phyloP scores from a whole-genome alignment of 148 eudicot species.

The Oxyria digyna region DNA sequence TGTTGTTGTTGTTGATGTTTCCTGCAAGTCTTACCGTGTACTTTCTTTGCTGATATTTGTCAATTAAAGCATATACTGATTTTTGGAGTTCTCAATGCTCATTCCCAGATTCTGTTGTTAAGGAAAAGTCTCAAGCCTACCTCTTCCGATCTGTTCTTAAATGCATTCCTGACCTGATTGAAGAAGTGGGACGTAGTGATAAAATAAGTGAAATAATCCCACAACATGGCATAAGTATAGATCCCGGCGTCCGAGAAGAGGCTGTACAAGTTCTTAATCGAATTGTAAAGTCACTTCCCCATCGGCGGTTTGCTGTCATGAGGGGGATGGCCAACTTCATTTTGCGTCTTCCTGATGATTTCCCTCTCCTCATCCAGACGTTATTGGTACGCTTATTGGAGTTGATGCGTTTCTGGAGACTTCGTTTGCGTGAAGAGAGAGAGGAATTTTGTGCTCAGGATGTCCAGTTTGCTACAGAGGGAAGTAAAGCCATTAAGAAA shows the following conservation, averaged over 20 bases:
- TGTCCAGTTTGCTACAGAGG: conserved; percentile 37
- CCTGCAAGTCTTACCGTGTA: neutral
- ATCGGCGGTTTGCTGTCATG: conserved; percentile 98
- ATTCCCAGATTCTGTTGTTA: conserved; percentile 71
- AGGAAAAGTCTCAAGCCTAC: conserved; percentile 93
- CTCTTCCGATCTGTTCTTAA: conserved; percentile 92
- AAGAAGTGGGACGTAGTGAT: conserved; percentile 97
- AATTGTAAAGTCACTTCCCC: conserved; percentile 85
- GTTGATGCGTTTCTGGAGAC: conserved; percentile 92
- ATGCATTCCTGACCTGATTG: conserved; percentile 95
- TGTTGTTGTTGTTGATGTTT: neutral
- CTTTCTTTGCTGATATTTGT: neutral
- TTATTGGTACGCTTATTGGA: conserved; percentile 87
- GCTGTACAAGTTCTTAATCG: conserved; percentile 96
- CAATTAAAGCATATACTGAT: neutral
- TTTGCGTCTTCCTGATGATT: conserved; percentile 89
- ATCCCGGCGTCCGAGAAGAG: conserved; percentile 99
- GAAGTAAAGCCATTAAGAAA: conserved; percentile 54
- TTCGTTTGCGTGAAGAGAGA: conserved; percentile 74
- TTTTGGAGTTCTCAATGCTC: neutral
- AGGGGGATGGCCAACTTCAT: conserved; percentile 97
- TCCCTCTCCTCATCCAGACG: conserved; percentile 96
- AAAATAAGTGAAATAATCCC: conserved; percentile 97
- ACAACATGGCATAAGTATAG: conserved; percentile 97
- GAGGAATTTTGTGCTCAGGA: conserved; percentile 51